phyloP scores from a whole-genome alignment of 2,329 filamentous ascomycete species.

The Pseudogymnoascus sp. region DNA sequence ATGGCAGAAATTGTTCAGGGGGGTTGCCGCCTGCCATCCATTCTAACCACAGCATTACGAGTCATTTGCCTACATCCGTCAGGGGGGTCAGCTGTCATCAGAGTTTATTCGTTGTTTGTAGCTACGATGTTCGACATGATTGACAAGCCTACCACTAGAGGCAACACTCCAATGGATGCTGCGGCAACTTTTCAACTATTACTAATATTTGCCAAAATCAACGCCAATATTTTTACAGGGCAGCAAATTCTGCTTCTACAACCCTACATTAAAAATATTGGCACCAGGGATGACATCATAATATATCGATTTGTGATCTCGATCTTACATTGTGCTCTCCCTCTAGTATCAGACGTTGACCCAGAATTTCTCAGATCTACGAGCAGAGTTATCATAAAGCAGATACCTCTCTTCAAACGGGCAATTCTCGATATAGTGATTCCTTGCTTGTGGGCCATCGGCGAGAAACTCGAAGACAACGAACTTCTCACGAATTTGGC shows the following conservation, averaged over 20 bases:
- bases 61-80: constrained; percentile 48
- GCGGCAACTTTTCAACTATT: constrained; percentile 64
- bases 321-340: constrained; percentile 76
- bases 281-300: constrained; percentile 65
- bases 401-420: constrained; percentile 62
- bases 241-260: constrained; percentile 77
- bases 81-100: constrained; percentile 53
- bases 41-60: constrained; percentile 40
- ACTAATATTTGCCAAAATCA: constrained; percentile 79
- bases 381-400: constrained; percentile 65
- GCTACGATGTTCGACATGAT: constrained; percentile 72
- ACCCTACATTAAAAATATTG: constrained; percentile 71
- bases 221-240: constrained; percentile 72
- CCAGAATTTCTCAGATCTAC: constrained; percentile 69
- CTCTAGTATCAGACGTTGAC: constrained; percentile 65
- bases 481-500: constrained; percentile 61
- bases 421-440: constrained; percentile 72
- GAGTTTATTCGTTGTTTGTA: constrained; percentile 77
- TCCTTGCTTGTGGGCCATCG: constrained; percentile 78
- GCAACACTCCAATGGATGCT: constrained; percentile 49
- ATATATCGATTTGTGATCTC: constrained; percentile 79
- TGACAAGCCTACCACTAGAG: constrained; percentile 56
- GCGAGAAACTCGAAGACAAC: constrained; percentile 61
- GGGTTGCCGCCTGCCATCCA: constrained; percentile 42
- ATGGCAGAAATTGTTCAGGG: constrained; percentile 70